phyloP scores from a whole-genome alignment of 371 early-diverging fungal species.

The Rhizopus sp. region DNA sequence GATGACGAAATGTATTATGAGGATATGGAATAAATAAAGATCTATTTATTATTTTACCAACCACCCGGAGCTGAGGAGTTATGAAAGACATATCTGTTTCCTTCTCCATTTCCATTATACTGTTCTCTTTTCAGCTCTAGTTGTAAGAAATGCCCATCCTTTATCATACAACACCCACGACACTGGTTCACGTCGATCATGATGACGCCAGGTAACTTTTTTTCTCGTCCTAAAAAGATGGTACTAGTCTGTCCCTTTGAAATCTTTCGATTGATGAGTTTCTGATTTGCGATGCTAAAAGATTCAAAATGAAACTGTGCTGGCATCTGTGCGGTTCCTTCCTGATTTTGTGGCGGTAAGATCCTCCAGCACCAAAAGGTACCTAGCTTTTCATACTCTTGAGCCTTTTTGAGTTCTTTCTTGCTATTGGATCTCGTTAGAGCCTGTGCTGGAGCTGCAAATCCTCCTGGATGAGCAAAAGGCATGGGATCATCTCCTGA shows the following conservation, averaged over 20 bases:
- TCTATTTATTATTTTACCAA: not conserved
- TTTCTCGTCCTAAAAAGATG: conserved; percentile 21
- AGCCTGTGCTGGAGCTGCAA: not conserved
- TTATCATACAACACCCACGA: conserved; percentile 9
- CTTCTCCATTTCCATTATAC: conserved; percentile 4
- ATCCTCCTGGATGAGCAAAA: not conserved
- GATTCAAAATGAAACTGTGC: conserved; percentile 13
- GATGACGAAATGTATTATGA: not conserved
- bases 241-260: not conserved
- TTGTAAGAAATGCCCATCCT: conserved; percentile 3
- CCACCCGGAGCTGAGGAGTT: not conserved
- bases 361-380: conserved; percentile 21
- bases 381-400: conserved; percentile 19
- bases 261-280: conserved; percentile 16
- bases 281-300: conserved; percentile 22
- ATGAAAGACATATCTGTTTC: not conserved
- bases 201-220: conserved; percentile 15
- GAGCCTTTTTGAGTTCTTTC: conserved; percentile 17
- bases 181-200: conserved; percentile 16
- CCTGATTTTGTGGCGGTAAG: not conserved
- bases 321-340: not conserved
- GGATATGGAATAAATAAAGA: not conserved
- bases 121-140: conserved; percentile 9
- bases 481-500: not conserved
- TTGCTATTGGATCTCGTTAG: not conserved